Base-by-base conservation (phyloP, 139 green algal species). In the Astrephomene gubernaculifera region DNA sequence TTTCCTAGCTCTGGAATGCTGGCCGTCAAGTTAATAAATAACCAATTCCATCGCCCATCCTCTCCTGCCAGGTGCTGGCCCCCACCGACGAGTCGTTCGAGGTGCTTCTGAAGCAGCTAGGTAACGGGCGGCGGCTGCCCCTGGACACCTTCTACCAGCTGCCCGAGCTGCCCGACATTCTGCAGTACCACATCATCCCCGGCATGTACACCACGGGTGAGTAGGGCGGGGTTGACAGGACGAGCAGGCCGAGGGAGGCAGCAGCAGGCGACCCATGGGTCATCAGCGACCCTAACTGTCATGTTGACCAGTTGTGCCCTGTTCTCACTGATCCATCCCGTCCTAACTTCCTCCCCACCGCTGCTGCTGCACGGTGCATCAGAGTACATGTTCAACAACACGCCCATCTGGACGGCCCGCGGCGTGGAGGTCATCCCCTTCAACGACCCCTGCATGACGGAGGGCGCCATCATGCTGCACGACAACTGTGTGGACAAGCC, bases 401-500 rank as follows among this genome's bases (percentile, higher is more conserved):
- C 92, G 22, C 82, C 88, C 52, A 87, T 94, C 67, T 92, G 69
- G 45, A 94, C 92, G 0, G 88, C 91, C 31, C 88, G 88, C 79
- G 88, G 87, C 33, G 89, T 93, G 52, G 88, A 92, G 53, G 85
- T 95, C 52, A 89, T 89, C n/a, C 89, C 91, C 38, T 92, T 94
- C 85, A 87, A 79, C 41, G 90, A 95, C 74, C 87, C 89, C 52
- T 92, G 89, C 85, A 93, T 93, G 90, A 94, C 88, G 38, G 88
- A 91, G 67, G 87, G 87, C 36, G 54, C 8, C 7, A 45, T 92
- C 43, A 81, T 87, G 87, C 74, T 95, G 35, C 89, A 93, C 76
- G 92, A 95, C 79, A 79, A 71, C 35, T 95, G 93, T 85, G 75
- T 94, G 3, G 91, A 95, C 90, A 94, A 93, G 85, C 91, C 91